These are phyloP conservation scores for Diplodia mutila DNA, from an alignment of 2,329 filamentous ascomycete genomes.

Conservation along the genomic window DNA sequence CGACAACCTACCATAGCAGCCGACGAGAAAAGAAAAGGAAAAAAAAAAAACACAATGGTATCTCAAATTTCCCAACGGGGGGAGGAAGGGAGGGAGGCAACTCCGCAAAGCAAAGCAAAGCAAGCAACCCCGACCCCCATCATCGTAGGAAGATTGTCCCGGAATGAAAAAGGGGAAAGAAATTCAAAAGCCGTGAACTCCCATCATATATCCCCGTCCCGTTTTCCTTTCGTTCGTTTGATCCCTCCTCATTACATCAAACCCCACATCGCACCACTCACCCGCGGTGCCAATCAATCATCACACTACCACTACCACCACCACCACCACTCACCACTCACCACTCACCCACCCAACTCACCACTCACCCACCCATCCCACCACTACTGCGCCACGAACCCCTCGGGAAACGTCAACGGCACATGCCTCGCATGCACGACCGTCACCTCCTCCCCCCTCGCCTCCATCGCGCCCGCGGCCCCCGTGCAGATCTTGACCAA, in stretches of 20 bases:
- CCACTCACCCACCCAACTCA: neutral
- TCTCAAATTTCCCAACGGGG: neutral
- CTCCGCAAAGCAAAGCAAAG: too few relatives aligned
- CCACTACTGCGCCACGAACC: neutral
- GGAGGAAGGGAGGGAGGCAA: neutral
- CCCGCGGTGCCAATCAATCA: too few relatives aligned
- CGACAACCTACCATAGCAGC: neutral
- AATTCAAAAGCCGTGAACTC: too few relatives aligned
- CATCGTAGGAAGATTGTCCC: neutral
- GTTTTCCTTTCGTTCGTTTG: too few relatives aligned
- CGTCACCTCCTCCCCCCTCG: neutral
- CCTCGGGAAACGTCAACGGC: constrained; percentile 6
- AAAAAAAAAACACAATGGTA: neutral
- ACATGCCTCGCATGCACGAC: neutral
- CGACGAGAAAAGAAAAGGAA: neutral
- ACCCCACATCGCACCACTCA: too few relatives aligned
- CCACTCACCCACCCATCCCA: neutral
- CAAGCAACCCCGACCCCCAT: neutral
- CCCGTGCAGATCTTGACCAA: neutral
- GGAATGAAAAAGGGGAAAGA: too few relatives aligned
- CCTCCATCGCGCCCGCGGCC: neutral
- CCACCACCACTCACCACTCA: neutral
- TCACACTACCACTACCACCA: too few relatives aligned
- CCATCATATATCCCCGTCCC: too few relatives aligned
- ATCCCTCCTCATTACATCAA: too few relatives aligned